Percentiles rank a stretch among this genome's conserved stretches.
phyloP scores from a whole-genome alignment of 192 early-diverging fungal genomes.

The Umbelopsis vinacea region DNA sequence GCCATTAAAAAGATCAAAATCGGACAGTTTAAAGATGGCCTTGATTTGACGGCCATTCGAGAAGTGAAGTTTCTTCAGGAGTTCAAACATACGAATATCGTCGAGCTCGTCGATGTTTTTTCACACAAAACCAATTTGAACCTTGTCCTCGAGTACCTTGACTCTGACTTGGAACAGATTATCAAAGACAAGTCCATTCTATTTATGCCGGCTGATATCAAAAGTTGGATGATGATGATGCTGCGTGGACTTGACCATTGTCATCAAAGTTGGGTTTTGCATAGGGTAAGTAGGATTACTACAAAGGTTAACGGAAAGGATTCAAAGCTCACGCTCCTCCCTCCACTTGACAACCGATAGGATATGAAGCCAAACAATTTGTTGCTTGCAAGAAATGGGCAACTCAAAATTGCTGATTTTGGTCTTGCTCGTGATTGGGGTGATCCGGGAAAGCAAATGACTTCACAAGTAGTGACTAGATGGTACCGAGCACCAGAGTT shows the following conservation, averaged over 20 bases:
- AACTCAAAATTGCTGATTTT: slow-evolving; percentile 98
- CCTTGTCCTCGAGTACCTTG: slow-evolving; percentile 92
- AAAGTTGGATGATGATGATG: slow-evolving; percentile 98
- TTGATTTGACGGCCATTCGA: slow-evolving; percentile 94
- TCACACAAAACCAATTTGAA: slow-evolving; percentile 90
- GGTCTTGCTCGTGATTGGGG: slow-evolving; percentile 97
- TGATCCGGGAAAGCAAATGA: slow-evolving; percentile 80
- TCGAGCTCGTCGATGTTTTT: slow-evolving; percentile 94
- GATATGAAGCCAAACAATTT: slow-evolving; percentile 93
- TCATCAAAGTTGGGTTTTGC: slow-evolving; percentile 89
- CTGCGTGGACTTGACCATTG: slow-evolving; percentile 90
- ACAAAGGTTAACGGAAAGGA: neutral
- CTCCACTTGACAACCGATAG: slow-evolving; percentile 28
- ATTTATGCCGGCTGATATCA: slow-evolving; percentile 91
- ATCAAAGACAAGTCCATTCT: slow-evolving; percentile 92
- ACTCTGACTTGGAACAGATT: slow-evolving; percentile 94
- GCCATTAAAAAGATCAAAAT: slow-evolving; percentile 99
- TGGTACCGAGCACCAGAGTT: slow-evolving; percentile 99
- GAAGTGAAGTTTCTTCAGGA: slow-evolving; percentile 95
- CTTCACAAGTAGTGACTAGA: slow-evolving; percentile 86
- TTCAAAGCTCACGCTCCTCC: neutral
- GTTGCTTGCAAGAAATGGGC: slow-evolving; percentile 80
- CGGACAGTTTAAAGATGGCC: slow-evolving; percentile 88
- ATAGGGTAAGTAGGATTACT: slow-evolving; percentile 63
- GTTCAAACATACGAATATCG: slow-evolving; percentile 89